Evolutionary conservation across 140 eudicot species (phyloP).

Genomic region (Erigeron philadelphicus): DNA sequence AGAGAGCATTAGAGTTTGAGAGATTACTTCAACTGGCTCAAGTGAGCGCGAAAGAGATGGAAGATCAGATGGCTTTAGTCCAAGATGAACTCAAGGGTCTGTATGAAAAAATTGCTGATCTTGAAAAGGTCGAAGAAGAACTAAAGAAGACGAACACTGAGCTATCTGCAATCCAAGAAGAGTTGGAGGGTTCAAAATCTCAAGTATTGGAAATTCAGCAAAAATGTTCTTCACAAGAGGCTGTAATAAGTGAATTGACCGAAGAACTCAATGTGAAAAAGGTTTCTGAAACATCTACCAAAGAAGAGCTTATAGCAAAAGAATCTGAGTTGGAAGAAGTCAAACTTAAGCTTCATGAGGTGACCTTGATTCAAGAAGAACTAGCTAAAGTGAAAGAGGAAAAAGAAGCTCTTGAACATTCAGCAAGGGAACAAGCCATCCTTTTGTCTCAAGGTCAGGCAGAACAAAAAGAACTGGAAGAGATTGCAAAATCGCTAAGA

Average conservation of each 20-base stretch:
- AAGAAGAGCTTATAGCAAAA: slow-evolving; percentile 51
- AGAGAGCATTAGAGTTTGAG: slow-evolving; percentile 66
- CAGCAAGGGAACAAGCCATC: slow-evolving; percentile 46
- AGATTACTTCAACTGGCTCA: slow-evolving; percentile 67
- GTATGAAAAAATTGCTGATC: slow-evolving; percentile 55
- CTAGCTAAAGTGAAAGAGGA: slow-evolving; percentile 36
- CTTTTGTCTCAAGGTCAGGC: slow-evolving; percentile 56
- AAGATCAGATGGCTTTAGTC: slow-evolving; percentile 57
- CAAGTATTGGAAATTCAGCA: slow-evolving; percentile 41
- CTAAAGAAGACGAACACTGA: slow-evolving; percentile 47
- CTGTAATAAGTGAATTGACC: slow-evolving; percentile 39
- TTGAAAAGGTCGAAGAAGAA: slow-evolving; percentile 64
- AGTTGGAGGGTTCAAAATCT: slow-evolving; percentile 53
- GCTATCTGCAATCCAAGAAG: slow-evolving; percentile 49
- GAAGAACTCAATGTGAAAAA: slow-evolving; percentile 47
- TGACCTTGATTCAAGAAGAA: slow-evolving; percentile 41
- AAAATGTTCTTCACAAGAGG: slow-evolving; percentile 51
- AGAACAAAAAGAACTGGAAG: slow-evolving; percentile 51
- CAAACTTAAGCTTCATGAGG: slow-evolving; percentile 45
- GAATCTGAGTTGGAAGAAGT: slow-evolving; percentile 54
- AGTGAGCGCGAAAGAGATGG: slow-evolving; percentile 64
- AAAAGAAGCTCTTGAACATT: slow-evolving; percentile 45
- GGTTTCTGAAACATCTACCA: slow-evolving; percentile 50
- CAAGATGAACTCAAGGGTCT: slow-evolving; percentile 67
- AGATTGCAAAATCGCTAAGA: slow-evolving; percentile 45